Base-by-base conservation (phyloP, 805 yeast species). In the Saccharomycopsis sp. region DNA sequence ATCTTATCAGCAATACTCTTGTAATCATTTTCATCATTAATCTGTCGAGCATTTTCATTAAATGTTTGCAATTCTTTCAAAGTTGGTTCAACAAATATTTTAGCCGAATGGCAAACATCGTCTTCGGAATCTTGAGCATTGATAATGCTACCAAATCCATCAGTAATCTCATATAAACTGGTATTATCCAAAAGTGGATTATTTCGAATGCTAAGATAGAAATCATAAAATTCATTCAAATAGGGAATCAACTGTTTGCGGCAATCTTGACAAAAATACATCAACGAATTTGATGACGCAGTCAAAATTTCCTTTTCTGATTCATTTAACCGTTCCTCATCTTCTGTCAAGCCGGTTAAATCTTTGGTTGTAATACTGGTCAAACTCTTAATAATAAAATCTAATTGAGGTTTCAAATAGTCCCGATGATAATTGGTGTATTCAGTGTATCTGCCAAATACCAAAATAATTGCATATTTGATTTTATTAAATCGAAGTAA, bases 181-280 rank as follows among this genome's bases (percentile, higher is more conserved):
- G 77, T 78, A 23, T 75, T 60, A 55, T 85, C 95, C 23, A 67
- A 59, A 29, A 67, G 65, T 40, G 68, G 67, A 5, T 73, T 67
- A 43, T 66, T 67, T 24, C 60, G 60, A 23, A 81, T 68, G 47
- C 68, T 70, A 41, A 75, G 74, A 62, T 87, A 90, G 49, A 93
- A 79, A 51, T 75, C 70, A 54, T 81, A 78, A 45, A 93, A 68
- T 59, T 87, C 95, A 44, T 79, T 86, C 53, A 87, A 66, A 59
- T 74, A 85, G 38, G 73, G 72, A 16, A 79, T 74, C 53, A 93
- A 65, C 13, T 79, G 67, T 9, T 61, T 56, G 0, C 89, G 74
- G 57, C 98, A 93, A 63, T 94, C 98, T 57, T 85, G 84, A 65
- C 97, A 89, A 57, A 93, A 86, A 59, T 79, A 90, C 89, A 87